A percentile compares a stretch with the other conserved stretches of the same genome.
phyloP scores from a whole-genome alignment of 345 rosid species.

The Acer campestre region DNA sequence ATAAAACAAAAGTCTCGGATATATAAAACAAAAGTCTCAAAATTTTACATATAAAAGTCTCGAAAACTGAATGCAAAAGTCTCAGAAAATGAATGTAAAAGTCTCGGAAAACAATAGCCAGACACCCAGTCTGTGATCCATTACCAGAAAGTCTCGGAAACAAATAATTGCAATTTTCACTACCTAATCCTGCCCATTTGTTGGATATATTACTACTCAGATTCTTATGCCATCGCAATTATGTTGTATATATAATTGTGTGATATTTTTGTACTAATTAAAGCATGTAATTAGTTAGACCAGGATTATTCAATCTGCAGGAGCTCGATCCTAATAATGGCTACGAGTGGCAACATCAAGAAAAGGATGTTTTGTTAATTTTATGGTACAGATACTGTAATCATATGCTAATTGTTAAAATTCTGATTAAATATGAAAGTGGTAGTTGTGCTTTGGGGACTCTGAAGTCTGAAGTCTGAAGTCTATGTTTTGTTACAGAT shows the following conservation, averaged over 20 bases:
- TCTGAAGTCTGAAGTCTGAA: too few species aligned
- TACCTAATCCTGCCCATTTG: constrained; percentile 40
- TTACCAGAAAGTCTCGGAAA: too few species aligned
- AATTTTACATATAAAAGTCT: too few species aligned
- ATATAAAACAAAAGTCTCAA: too few species aligned
- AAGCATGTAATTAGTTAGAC: neutral
- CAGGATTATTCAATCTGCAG: constrained; percentile 6
- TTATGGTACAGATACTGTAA: constrained; percentile 4
- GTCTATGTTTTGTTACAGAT: neutral
- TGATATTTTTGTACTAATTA: neutral
- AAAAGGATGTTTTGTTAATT: constrained; percentile 23
- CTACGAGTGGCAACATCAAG: constrained; percentile 36
- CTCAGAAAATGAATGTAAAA: too few species aligned
- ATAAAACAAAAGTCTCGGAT: too few species aligned
- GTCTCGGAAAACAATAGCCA: too few species aligned
- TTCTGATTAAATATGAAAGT: constrained; percentile 4
- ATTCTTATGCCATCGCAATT: constrained; percentile 33
- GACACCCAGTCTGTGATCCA: too few species aligned
- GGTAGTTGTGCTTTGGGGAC: neutral
- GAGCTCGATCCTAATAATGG: constrained; percentile 29
- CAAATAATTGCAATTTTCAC: constrained; percentile 8
- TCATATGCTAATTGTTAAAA: neutral
- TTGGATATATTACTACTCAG: constrained; percentile 2
- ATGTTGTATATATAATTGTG: neutral
- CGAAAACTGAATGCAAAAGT: too few species aligned